Base-by-base conservation (phyloP, 2,329 filamentous ascomycete species). In the Mycosphaerella sp. region DNA sequence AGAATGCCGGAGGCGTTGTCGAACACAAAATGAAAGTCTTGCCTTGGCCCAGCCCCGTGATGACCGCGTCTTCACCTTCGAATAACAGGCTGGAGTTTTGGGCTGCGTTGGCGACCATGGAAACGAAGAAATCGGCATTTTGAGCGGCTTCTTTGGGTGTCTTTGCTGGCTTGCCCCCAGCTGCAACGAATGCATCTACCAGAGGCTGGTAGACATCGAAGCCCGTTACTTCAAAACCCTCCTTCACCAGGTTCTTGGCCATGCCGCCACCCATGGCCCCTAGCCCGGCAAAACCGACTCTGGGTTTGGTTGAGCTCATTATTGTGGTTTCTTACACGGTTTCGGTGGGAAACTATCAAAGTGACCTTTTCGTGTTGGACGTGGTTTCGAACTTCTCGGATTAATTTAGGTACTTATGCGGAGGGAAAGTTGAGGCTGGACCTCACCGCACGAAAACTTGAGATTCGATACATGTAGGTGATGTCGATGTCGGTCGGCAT, bases 231-330 rank as follows among this genome's bases (percentile, higher is more conserved):
- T 73, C 57, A 69, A 85, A 87, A 54, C 84, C 84, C 59, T 80
- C 73, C 61, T 82, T 81, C 63, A 89, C 75, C 44, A 90, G 79
- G 66, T 89, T 79, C 56, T 81, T 86, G 59, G 86, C 86, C 86
- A 90, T 89, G 67, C 86, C 86, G 68, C 88, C 86, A 66, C 86
- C 86, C 86, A 89, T 89, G 70, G 86, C 86, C 53, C 86, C 86
- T 2, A 90, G 83, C 74, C 86, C 86, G 59, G 86, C 83, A 71
- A 89, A 88, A 42, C 61, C 65, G 36, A 68, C 55, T 14, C 47
- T 59, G 11, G 64, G 63, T 55, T 66, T 66, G 3, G 54, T 56
- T 29, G 59, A 58, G 3, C 55, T 45, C 62, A 63, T 63, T 36
- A 14, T 43, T 48, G 14, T 36, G 42, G 6, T 26, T 21, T 21